Evolutionary conservation across 163 green algal genomes (phyloP).

Genomic region (Chlorella variabilis): DNA sequence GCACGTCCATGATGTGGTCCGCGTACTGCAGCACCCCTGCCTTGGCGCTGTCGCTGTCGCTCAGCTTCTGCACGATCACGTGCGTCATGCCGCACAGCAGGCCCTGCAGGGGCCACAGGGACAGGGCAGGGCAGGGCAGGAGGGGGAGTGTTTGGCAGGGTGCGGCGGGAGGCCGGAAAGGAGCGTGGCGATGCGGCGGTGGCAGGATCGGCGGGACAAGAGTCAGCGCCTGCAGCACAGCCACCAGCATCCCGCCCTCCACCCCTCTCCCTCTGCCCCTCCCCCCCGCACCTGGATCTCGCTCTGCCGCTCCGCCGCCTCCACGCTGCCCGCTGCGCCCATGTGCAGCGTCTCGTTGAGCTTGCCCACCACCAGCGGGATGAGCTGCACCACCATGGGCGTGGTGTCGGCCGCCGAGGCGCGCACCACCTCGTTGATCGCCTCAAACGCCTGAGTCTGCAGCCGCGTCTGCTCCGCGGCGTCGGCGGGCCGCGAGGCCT

Average conservation of each 20-base stretch:
- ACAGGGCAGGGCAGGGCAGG: not conserved
- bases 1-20: conserved; percentile 77
- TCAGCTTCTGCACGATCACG: conserved; percentile 90
- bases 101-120: conserved; percentile 34
- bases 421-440: conserved; percentile 96
- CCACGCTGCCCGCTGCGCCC: conserved; percentile 12
- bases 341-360: conserved; percentile 63
- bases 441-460: conserved; percentile 91
- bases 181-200: too few species aligned
- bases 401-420: conserved; percentile 79
- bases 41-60: conserved; percentile 72
- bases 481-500: conserved; percentile 37
- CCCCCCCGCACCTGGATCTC: conserved; percentile 60
- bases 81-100: conserved; percentile 70
- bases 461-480: conserved; percentile 61
- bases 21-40: conserved; percentile 73
- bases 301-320: conserved; percentile 48
- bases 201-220: too few species aligned
- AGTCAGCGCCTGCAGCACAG: too few species aligned
- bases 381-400: conserved; percentile 84
- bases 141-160: not conserved
- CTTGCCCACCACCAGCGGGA: conserved; percentile 86
- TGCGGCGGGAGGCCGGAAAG: not conserved
- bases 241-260: not conserved
- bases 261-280: not conserved